These are phyloP conservation scores for Neurospora sp. DNA, from an alignment of 495 filamentous ascomycete species.

Conservation along the genomic window DNA sequence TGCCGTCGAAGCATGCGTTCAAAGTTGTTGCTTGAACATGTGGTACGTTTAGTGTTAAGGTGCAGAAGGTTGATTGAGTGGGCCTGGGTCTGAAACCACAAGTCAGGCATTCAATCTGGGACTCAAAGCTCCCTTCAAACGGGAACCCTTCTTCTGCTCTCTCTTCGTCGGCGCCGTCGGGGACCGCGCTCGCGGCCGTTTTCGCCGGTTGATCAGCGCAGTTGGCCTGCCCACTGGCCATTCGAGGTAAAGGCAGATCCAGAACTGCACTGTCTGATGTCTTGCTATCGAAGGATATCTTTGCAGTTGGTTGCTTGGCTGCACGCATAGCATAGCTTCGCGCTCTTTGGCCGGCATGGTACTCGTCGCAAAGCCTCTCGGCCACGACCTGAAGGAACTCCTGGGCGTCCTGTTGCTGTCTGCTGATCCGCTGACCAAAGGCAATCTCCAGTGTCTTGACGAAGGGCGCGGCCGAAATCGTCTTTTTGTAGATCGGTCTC, in stretches of 20 bases:
- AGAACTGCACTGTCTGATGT: not conserved
- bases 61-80: conserved; percentile 76
- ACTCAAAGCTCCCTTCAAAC: conserved; percentile 76
- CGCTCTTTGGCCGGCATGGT: conserved; percentile 71
- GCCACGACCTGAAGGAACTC: conserved; percentile 92
- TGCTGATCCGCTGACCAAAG: conserved; percentile 80
- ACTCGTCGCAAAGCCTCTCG: conserved; percentile 86
- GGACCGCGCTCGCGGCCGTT: conserved; percentile 7
- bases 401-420: conserved; percentile 97
- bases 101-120: conserved; percentile 83
- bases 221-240: not conserved
- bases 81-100: conserved; percentile 85
- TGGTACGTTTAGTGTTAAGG: conserved; percentile 84
- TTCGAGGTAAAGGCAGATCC: not conserved
- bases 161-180: conserved; percentile 21
- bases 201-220: not conserved
- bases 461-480: conserved; percentile 75
- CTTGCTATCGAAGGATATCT: not conserved
- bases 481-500: conserved; percentile 86
- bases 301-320: not conserved
- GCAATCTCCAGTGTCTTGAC: conserved; percentile 72
- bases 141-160: conserved; percentile 64
- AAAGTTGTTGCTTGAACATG: conserved; percentile 46
- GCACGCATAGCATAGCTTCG: conserved; percentile 32
- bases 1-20: conserved; percentile 71